Conservation (phyloP, 192 early-diverging fungal genomes). For the Kappamyces sp. region DNA sequence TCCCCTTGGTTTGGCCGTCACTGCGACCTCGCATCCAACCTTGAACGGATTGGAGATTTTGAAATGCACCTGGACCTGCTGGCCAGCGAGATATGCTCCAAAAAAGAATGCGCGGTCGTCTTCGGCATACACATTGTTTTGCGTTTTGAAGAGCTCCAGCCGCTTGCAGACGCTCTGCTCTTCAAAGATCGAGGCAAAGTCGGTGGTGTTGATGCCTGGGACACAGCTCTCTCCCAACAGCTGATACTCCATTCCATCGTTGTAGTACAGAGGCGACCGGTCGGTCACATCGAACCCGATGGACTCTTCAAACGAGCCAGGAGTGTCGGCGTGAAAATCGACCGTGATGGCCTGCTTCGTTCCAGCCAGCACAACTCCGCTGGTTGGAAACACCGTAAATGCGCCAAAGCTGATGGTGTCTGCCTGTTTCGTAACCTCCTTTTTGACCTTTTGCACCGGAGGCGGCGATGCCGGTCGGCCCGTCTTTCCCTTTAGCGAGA, state of each 20-base stretch:
- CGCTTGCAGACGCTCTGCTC: constrained; percentile 57
- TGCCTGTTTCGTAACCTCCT: constrained; percentile 45
- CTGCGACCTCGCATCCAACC: constrained; percentile 47
- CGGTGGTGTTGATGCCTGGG: constrained; percentile 55
- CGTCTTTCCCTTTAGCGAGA: constrained; percentile 19
- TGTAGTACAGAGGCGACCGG: constrained; percentile 36
- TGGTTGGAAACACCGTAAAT: constrained; percentile 53
- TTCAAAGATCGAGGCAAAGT: constrained; percentile 54
- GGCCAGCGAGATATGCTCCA: constrained; percentile 49
- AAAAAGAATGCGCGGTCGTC: constrained; percentile 57
- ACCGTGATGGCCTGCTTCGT: constrained; percentile 52
- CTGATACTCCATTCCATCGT: constrained; percentile 48
- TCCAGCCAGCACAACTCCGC: constrained; percentile 39
- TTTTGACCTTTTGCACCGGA: constrained; percentile 30
- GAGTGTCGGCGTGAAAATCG: constrained; percentile 54
- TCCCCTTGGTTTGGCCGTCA: constrained; percentile 41
- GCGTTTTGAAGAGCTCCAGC: constrained; percentile 46
- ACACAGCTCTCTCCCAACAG: constrained; percentile 52
- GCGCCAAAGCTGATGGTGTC: constrained; percentile 54
- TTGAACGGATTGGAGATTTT: constrained; percentile 61
- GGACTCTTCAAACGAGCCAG: constrained; percentile 53
- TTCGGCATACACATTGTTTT: constrained; percentile 55
- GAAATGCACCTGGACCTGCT: constrained; percentile 49
- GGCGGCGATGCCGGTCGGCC: constrained; percentile 31
- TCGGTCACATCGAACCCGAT: constrained; percentile 55